Evolutionary conservation across 2,329 filamentous ascomycete species (phyloP), one percentile per base, ranked within the genome.

Genomic region (Sporothrix schenckii): DNA sequence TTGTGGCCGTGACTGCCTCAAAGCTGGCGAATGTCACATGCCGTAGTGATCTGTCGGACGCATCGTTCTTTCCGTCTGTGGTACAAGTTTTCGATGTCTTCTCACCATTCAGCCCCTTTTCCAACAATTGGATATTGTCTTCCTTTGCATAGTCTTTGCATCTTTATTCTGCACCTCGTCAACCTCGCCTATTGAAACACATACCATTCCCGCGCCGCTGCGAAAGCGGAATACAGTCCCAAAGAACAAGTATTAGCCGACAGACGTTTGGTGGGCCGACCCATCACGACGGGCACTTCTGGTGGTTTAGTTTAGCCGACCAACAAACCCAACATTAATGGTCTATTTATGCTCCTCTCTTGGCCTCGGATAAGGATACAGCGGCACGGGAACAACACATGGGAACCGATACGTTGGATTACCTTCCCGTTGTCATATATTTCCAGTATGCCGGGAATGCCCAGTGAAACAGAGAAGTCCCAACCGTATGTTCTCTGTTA

Each of bases 281-380:
- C 19, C 4, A 30, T 39, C 30, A n/a, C 56, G 41, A n/a, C 56
- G 56, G 56, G 56, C 30, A 39, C 56, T 11, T 34, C 56, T 30
- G 56, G 14, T 30, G 39, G 56, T n/a, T 14, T 19, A 60, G 56
- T 60, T 60, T 41, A 41, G 30, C 56, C 56, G 53, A 56, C 6
- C 3, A 56, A 19, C 53, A 30, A 16, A 16, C 44, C 14, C 14
- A 6, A 4, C 13, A 16, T 5, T 21, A 4, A 13, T 7, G 50
- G 1, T 7, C 21, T 13, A 21, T 19, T 53, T 53, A 24, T 13
- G 1, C 10, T n/a, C 11, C 50, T 24, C 44, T 49, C 13, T 49
- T 52, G 61, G 61, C 24, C 44, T 50, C 44, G 61, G 58, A 3
- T 30, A 54, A 63, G 61, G 44, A 66, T 66, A 44, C 61, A 66